Evolutionary conservation across 2,329 filamentous ascomycete species (phyloP).

Genomic region (Cadophora gregata): DNA sequence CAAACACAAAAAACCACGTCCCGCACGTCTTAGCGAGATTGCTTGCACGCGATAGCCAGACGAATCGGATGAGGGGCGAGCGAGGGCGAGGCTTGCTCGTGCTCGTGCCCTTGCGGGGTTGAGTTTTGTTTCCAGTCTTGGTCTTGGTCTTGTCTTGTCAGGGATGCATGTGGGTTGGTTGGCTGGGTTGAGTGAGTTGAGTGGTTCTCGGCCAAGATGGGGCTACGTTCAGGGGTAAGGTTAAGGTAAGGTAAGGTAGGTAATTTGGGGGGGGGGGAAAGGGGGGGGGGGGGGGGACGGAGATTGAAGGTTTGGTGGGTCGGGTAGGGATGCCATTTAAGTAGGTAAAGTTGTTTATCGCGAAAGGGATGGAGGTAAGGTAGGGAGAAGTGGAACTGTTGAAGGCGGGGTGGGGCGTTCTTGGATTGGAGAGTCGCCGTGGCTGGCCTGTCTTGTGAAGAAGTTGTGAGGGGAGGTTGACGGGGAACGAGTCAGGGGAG

Average conservation of each 20-base stretch:
- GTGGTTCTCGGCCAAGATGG: neutral
- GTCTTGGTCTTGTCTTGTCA: neutral
- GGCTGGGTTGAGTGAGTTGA: neutral
- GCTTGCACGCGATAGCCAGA: neutral
- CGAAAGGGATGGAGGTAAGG: neutral
- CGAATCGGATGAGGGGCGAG: conserved; percentile 5
- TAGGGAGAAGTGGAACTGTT: neutral
- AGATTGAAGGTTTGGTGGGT: neutral
- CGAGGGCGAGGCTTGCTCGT: neutral
- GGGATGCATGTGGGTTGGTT: neutral
- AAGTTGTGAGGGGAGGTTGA: neutral
- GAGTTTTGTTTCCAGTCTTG: neutral
- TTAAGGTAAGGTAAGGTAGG: too few relatives aligned
- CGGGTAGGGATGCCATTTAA: neutral
- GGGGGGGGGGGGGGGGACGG: neutral
- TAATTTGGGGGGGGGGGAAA: too few relatives aligned
- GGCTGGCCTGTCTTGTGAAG: too few relatives aligned
- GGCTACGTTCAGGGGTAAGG: neutral
- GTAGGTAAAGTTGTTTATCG: neutral
- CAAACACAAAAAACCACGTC: neutral
- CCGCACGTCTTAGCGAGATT: neutral
- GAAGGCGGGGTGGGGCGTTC: neutral
- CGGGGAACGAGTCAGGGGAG: neutral
- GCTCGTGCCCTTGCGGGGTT: conserved; percentile 15
- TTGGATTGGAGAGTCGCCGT: neutral